A percentile compares a stretch with the other conserved stretches of the same genome.
phyloP scores from a whole-genome alignment of 805 yeast genomes.

The Isabelozyma heimii region DNA sequence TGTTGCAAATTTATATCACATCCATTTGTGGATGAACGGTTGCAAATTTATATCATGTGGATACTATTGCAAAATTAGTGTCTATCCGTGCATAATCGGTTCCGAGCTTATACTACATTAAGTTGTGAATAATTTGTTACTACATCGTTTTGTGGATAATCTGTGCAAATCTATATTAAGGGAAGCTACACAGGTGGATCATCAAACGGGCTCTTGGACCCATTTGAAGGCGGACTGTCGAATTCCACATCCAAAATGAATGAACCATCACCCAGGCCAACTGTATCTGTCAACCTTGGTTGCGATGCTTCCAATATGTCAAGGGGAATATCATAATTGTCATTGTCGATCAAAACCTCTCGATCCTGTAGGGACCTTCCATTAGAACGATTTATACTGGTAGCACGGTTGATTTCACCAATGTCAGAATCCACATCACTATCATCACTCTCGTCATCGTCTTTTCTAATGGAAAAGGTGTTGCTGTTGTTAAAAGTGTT shows the following conservation, averaged over 20 bases:
- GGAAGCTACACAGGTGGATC: slow-evolving; percentile 12
- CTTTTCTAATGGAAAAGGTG: slow-evolving; percentile 7
- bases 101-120: too few relatives aligned
- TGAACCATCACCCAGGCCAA: slow-evolving; percentile 13
- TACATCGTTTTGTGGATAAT: too few relatives aligned
- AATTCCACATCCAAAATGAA: slow-evolving; percentile 32
- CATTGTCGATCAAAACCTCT: slow-evolving; percentile 11
- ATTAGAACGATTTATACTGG: slow-evolving; percentile 23
- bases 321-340: neutral
- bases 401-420: slow-evolving; percentile 43
- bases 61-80: too few relatives aligned
- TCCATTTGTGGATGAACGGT: too few relatives aligned
- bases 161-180: too few relatives aligned
- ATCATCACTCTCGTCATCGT: slow-evolving; percentile 22
- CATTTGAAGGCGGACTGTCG: slow-evolving; percentile 14
- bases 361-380: slow-evolving; percentile 4
- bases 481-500: slow-evolving; percentile 1
- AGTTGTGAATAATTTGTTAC: too few relatives aligned
- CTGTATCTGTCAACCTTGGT: neutral
- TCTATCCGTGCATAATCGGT: too few relatives aligned
- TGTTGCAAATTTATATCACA: too few relatives aligned
- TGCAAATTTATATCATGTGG: too few relatives aligned
- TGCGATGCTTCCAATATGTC: neutral
- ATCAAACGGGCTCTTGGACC: slow-evolving; percentile 27
- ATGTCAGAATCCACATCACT: slow-evolving; percentile 47